These are phyloP conservation scores for Claviceps quebecensis DNA, from an alignment of 2,329 filamentous ascomycete genomes.

Conservation along the genomic window DNA sequence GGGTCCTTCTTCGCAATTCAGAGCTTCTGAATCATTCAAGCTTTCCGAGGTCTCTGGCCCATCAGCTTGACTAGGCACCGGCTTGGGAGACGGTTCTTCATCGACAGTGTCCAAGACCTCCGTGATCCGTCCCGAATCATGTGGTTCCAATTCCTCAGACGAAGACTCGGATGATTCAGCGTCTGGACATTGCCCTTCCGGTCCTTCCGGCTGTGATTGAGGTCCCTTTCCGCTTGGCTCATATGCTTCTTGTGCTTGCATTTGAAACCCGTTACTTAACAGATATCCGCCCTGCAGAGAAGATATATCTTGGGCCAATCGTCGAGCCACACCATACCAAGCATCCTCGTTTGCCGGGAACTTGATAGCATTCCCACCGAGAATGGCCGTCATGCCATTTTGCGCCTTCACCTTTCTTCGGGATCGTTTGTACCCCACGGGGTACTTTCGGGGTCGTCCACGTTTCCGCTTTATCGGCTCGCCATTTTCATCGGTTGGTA, in stretches of 20 bases:
- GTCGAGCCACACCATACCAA: slow-evolving; percentile 7
- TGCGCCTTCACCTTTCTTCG: slow-evolving; percentile 4
- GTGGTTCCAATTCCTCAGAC: not conserved
- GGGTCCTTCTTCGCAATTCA: not conserved
- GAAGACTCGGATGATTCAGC: not conserved
- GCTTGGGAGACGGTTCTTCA: not conserved
- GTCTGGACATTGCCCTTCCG: not conserved
- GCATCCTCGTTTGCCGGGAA: slow-evolving; percentile 9
- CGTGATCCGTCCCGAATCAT: not conserved
- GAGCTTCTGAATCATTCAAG: not conserved
- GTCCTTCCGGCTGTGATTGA: not conserved
- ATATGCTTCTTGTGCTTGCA: slow-evolving; percentile 1
- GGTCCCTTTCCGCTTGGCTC: not conserved
- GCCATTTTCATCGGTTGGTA: not conserved
- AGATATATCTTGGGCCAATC: slow-evolving; percentile 5
- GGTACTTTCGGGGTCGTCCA: slow-evolving; percentile 11
- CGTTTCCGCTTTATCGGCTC: slow-evolving; percentile 10
- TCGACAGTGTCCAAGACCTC: slow-evolving; percentile 2
- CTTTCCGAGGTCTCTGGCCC: not conserved
- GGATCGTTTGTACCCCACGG: slow-evolving; percentile 4
- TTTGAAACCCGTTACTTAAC: slow-evolving; percentile 2
- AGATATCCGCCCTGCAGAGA: slow-evolving; percentile 6
- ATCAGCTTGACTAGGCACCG: not conserved
- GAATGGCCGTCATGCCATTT: slow-evolving; percentile 5
- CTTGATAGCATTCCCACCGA: slow-evolving; percentile 2